Conservation (phyloP, 768 basidiomycete species). For the Sarcomyxa edulis region DNA sequence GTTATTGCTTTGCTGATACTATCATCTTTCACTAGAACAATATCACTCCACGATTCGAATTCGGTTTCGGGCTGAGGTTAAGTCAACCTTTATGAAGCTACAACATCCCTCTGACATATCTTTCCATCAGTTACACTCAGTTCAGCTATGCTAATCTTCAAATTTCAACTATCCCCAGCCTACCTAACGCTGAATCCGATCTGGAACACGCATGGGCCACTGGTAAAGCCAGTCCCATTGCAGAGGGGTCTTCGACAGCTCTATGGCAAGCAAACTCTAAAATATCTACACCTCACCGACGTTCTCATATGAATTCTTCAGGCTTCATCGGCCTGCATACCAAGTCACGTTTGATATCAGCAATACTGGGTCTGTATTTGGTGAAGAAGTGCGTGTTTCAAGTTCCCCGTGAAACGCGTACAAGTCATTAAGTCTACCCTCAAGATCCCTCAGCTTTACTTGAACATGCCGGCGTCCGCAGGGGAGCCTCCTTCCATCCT, state of each 20-base stretch:
- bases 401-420: neutral
- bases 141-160: constrained; percentile 66
- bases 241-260: constrained; percentile 55
- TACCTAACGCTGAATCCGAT: constrained; percentile 31
- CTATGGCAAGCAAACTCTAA: no score
- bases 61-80: constrained; percentile 6
- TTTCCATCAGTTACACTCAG: constrained; percentile 81
- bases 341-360: constrained; percentile 57
- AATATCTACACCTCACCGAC: no score
- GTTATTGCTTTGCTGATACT: neutral
- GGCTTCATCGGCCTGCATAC: constrained; percentile 65
- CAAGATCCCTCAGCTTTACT: constrained; percentile 71
- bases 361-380: constrained; percentile 58
- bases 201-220: constrained; percentile 49
- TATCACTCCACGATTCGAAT: constrained; percentile 5
- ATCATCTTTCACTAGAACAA: neutral
- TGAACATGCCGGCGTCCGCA: constrained; percentile 58
- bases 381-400: constrained; percentile 51
- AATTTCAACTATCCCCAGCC: constrained; percentile 34
- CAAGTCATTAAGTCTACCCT: neutral
- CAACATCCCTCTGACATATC: no score
- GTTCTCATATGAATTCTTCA: no score
- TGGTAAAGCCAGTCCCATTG: constrained; percentile 49
- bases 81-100: no score
- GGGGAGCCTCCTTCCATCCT: constrained; percentile 70